Conservation (phyloP, 768 basidiomycete species). For the Coprinopsis sp. region DNA sequence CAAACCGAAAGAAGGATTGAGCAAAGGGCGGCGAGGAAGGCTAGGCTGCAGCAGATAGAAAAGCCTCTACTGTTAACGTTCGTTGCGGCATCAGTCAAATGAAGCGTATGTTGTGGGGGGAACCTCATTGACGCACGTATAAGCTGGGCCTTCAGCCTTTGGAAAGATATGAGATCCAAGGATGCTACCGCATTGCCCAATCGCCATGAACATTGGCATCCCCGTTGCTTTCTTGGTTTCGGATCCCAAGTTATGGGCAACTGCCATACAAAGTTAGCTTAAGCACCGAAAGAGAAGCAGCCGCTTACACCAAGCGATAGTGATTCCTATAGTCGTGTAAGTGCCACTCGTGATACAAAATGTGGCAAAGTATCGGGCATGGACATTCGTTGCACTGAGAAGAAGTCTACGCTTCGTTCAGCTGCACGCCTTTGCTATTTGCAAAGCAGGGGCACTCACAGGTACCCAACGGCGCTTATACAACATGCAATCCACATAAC, state of each 20-base stretch:
- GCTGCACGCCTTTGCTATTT: not conserved
- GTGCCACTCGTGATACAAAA: constrained; percentile 77
- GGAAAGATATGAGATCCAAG: constrained; percentile 77
- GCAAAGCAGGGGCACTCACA: constrained; percentile 35
- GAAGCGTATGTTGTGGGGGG: not conserved
- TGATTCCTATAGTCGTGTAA: constrained; percentile 69
- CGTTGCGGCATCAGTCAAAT: no score
- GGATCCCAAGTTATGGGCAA: constrained; percentile 71
- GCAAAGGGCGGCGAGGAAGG: constrained; percentile 52
- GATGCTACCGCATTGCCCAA: constrained; percentile 73
- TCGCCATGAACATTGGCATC: constrained; percentile 74
- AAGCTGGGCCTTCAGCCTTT: constrained; percentile 54
- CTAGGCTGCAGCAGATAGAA: constrained; percentile 45
- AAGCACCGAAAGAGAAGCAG: constrained; percentile 4
- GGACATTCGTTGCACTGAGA: constrained; percentile 50
- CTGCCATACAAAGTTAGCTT: constrained; percentile 25
- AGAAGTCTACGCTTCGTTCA: constrained; percentile 39
- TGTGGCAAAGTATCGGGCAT: constrained; percentile 71
- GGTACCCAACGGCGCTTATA: constrained; percentile 56
- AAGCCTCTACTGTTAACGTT: no score
- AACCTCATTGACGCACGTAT: constrained; percentile 43
- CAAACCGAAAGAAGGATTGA: constrained; percentile 48
- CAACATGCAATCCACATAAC: constrained; percentile 41
- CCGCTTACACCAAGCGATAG: constrained; percentile 70
- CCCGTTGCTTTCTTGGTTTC: constrained; percentile 76